Evolutionary conservation across 345 rosid species (phyloP), one percentile per base, ranked within the genome.

Genomic region (Pelargonium nanum): DNA sequence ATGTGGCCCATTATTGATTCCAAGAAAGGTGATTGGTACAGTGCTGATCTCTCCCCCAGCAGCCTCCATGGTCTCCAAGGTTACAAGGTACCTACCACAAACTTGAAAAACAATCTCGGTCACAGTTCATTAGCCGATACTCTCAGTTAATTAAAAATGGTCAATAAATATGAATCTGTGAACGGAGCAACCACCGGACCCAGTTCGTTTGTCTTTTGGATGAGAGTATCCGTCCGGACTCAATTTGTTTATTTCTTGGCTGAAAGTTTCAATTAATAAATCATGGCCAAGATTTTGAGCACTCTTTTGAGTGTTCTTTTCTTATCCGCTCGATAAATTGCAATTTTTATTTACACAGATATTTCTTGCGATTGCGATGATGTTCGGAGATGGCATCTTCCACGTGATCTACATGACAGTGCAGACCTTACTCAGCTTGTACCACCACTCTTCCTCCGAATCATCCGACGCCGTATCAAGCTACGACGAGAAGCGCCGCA

Each of bases 361-460:
- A 19, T 91, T 91, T 55, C 81, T 84, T 21, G 91, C 98, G 8
- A 80, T 91, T n/a, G 88, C 89, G 1, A 84, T 83, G 78, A 91
- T 91, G 85, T 85, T 91, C 5, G 97, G 97, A 0, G 97, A 91
- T 62, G 96, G 97, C 15, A 70, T 86, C 26, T 91, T 72, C 75
- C 95, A 88, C 61, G 75, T 88, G 1, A 23, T 85, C 58, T 66
- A 52, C 68, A 84, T 90, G 79, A 68, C 88, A n/a, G 21, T 57
- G 55, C 74, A 73, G 40, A 85, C 95, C 19, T n/a, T 65, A 26
- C 17, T 24, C 19, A 80, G 81, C 65, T 73, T 90, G 6, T 24
- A 26, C 8, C 53, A 21, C 32, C 65, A 67, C 40, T 30, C 25
- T 10, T 6, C 5, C 51, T 9, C 28, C 34, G 24, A 20, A 53